Conservation (phyloP, 257 asterid genomes). For the Dorcoceras hygrometricum region DNA sequence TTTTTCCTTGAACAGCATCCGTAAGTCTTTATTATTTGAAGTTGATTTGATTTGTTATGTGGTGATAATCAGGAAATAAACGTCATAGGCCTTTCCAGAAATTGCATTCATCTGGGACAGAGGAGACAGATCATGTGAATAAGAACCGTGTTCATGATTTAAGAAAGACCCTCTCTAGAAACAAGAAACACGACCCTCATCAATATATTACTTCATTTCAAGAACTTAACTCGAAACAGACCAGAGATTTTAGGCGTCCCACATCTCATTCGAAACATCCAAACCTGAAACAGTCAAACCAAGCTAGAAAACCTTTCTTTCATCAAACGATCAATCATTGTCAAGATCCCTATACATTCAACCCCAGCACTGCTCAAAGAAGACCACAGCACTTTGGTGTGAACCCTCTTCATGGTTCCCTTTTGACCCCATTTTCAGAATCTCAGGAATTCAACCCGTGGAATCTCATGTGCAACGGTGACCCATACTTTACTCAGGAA, state of each 20-base stretch:
- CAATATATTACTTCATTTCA: conserved; percentile 19
- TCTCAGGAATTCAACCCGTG: background rate
- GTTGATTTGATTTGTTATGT: conserved; percentile 14
- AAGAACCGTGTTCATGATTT: conserved; percentile 24
- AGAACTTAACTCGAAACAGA: conserved; percentile 20
- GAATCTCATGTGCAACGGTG: background rate
- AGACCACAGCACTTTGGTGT: background rate
- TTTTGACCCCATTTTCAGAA: background rate
- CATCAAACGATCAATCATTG: conserved; percentile 19
- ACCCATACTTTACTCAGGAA: background rate
- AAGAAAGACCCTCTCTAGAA: conserved; percentile 27
- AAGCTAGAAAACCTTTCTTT: conserved; percentile 27
- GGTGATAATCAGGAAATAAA: conserved; percentile 32
- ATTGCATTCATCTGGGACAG: conserved; percentile 28
- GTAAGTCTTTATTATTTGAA: background rate
- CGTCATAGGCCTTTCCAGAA: conserved; percentile 33
- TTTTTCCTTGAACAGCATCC: conserved; percentile 7
- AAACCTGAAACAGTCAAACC: conserved; percentile 22
- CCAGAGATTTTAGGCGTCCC: conserved; percentile 22
- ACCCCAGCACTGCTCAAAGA: background rate
- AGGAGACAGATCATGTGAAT: conserved; percentile 18
- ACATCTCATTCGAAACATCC: conserved; percentile 30
- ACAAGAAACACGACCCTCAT: conserved; percentile 24
- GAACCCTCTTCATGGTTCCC: background rate
- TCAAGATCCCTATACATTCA: conserved; percentile 11